Evolutionary conservation across 139 green algal genomes (phyloP).

Genomic region (Coelastrella sp.): DNA sequence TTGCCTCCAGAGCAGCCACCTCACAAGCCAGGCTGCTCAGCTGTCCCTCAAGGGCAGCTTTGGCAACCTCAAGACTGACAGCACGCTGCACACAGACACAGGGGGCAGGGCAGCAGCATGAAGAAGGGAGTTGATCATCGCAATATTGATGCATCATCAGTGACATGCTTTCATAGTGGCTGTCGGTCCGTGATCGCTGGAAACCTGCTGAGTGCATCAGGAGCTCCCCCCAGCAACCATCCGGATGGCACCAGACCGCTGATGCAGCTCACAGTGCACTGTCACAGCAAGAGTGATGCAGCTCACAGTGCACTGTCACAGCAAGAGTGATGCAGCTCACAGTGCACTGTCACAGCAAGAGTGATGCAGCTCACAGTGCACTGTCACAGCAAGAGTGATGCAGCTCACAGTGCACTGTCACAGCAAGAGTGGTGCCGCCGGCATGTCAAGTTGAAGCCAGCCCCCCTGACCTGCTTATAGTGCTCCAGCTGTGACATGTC

Average conservation of each 20-base stretch:
- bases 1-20: conserved; percentile 58
- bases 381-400: neutral
- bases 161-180: too few relatives aligned
- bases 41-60: conserved; percentile 62
- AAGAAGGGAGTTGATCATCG: neutral
- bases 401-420: neutral
- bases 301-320: neutral
- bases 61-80: conserved; percentile 55
- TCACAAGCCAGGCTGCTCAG: conserved; percentile 60
- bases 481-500: conserved; percentile 62
- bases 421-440: neutral
- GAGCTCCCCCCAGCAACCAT: too few relatives aligned
- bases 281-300: too few relatives aligned
- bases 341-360: neutral
- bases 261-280: neutral
- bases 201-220: too few relatives aligned
- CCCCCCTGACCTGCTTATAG: conserved; percentile 64
- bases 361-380: neutral
- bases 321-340: neutral
- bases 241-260: too few relatives aligned
- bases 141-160: too few relatives aligned
- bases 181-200: too few relatives aligned
- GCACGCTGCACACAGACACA: conserved; percentile 19
- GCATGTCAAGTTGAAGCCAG: neutral
- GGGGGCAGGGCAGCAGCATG: neutral